Conservation (phyloP, 2,329 filamentous ascomycete genomes). For the Domatiomyces globalis region DNA sequence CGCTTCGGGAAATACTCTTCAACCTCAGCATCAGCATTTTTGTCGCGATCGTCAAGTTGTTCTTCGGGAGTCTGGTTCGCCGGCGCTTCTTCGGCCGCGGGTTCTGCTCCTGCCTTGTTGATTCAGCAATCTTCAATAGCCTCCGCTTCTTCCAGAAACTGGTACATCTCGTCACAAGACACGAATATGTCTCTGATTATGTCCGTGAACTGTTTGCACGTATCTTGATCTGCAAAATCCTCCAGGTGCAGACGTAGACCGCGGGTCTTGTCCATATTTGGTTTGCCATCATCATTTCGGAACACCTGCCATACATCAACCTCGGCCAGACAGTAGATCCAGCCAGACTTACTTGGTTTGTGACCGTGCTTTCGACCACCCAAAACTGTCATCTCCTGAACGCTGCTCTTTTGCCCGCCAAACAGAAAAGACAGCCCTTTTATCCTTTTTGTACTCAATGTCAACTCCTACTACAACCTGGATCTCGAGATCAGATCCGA, state of each 20-base stretch:
- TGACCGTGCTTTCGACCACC: conserved; percentile 10
- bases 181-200: conserved; percentile 9
- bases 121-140: conserved; percentile 2
- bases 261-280: conserved; percentile 10
- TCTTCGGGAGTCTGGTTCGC: conserved; percentile 7
- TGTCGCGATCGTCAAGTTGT: conserved; percentile 5
- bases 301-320: conserved; percentile 13
- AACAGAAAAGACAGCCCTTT: conserved; percentile 21
- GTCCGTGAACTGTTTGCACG: conserved; percentile 4
- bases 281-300: conserved; percentile 18
- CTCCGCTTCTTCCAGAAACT: conserved; percentile 10
- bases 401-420: conserved; percentile 19
- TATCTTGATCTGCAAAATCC: conserved; percentile 18
- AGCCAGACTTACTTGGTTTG: conserved; percentile 7
- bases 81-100: conserved; percentile 5
- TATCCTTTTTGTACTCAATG: conserved; percentile 20
- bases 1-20: too few species aligned
- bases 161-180: conserved; percentile 6
- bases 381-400: conserved; percentile 12
- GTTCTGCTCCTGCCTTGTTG: conserved; percentile 1
- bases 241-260: conserved; percentile 16
- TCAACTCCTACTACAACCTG: conserved; percentile 23
- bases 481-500: conserved; percentile 19
- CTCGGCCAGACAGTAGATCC: conserved; percentile 2
- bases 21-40: conserved; percentile 3